Base-by-base conservation (phyloP, 2,329 filamentous ascomycete genomes). In the Akanthomyces lecanii region DNA sequence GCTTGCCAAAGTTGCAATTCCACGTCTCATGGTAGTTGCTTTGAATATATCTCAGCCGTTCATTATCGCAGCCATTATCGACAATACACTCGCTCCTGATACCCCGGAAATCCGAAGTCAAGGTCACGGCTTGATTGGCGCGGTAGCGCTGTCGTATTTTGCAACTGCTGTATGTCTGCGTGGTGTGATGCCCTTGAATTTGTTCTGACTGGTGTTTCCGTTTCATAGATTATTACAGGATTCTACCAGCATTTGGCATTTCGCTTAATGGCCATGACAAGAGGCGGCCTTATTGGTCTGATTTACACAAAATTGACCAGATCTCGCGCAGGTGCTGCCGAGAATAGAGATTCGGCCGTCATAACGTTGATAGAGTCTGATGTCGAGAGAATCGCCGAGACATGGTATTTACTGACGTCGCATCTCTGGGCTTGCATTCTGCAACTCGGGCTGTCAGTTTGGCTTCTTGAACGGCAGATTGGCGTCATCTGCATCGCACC, bases 401-500 rank as follows among this genome's bases (percentile, higher is more conserved):
- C 62, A 2, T 64, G 62, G 62, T 12, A 40, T 18, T 16, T 64
- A 11, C 30, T 60, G 12, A 64, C 42, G 6, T 21, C 50, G 30
- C 61, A 65, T 40, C 47, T 65, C 3, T 61, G 58, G 61, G 33
- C 57, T 28, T 42, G 12, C 44, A 30, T 62, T 21, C 18, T 64
- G 0, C 65, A 66, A 57, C 63, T 66, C 7, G 63, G 59, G 33
- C 10, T 65, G 14, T 51, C 23, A 18, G 28, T 64, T 18, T 66
- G 63, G 57, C 63, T 66, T 33, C 30, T 66, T 16, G 42, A 66
- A 25, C 55, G 63, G 8, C 63, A 66, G 53, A 40, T 66, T 28
- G 63, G 65, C 28, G 48, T 42, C 21, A 51, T 64, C 42, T 66
- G 63, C 53, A 59, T 66, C 56, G 63, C 63, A 61, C 65, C 65